Evolutionary conservation across 352 stramenopile species (phyloP), one percentile per base, ranked within the genome.

Genomic region (Nothophytophthora sp.): DNA sequence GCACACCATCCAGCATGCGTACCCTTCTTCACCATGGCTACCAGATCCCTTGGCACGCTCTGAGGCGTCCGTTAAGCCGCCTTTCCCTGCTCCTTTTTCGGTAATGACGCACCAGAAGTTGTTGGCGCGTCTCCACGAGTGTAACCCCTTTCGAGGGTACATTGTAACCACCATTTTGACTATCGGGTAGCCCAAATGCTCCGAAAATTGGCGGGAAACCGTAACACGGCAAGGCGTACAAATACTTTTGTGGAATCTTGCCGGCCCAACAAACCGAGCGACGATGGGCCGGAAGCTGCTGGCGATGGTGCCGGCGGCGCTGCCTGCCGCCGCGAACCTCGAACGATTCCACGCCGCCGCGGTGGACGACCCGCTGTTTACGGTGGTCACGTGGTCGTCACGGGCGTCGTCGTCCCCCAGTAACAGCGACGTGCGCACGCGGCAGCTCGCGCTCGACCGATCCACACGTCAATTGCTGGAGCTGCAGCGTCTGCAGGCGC

Each of bases 331-430:
- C 27, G 55, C 50, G 27, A 66, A 66, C 41, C 72, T 92, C 32
- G 63, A 63, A 44, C 81, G 81, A 12, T 92, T 92, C 67, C 78
- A 90, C 29, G 58, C 62, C n/a, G 76, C 88, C 37, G 81, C 81
- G 12, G 63, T 56, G 0, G 67, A 92, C 15, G 28, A 50, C 1
- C 72, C 81, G 15, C 58, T 92, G 28, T 70, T 82, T 20, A 63
- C 59, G 2, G 52, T 88, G 2, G 70, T 78, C 15, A 50, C 60
- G 27, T 92, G 81, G 81, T 75, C 65, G n/a, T 65, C 23, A 12
- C 53, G 37, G 29, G 23, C 46, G 10, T 13, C 11, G 13, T 27
- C 28, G 13, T 11, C 23, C 32, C 24, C 23, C 12, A 22, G 5
- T 7, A 36, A 24, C 50, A 48, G 20, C 15, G 20, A 36, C 4